Evolutionary conservation across 2,329 filamentous ascomycete genomes (phyloP), one percentile per base, ranked within the genome.

Genomic region (Emergomyces orientalis): DNA sequence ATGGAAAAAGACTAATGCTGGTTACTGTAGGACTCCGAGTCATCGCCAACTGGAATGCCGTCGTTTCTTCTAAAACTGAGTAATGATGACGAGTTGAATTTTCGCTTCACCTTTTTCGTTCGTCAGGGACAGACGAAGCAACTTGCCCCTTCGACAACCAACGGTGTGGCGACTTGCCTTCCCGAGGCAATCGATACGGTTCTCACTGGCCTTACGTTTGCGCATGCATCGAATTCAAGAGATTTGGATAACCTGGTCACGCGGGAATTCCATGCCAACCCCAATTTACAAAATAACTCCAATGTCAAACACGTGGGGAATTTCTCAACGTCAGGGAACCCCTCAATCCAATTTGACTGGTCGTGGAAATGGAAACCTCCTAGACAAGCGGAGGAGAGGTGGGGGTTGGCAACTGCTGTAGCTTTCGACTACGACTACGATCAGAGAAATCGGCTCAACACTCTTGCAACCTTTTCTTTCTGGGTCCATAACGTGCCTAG

Each of bases 361-460:
- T 87, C 88, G 8, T 99, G 94, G 94, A 94, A 88, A 80, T 99
- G 93, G 91, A 91, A 89, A 72, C 90, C 94, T 9, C 94, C 94
- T 45, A 96, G 91, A 80, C 71, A 79, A 17, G 78, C 79, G 19
- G 92, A 97, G 72, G 92, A 86, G 85, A 70, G 90, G 89, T 37
- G 91, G 91, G 63, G 94, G 94, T 54, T 99, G 94, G 91, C 72
- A 97, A 95, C 72, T 89, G 88, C 69, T 97, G 94, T 81, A 97
- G 91, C 74, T 97, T 99, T 77, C 88, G n/a, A n/a, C n/a, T n/a
- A 97, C 69, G 94, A 99, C 76, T 99, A 99, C 73, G 92, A 99
- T 76, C 89, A 94, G 72, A 86, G 93, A 68, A 94, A 99, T 77
- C 86, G 88, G 66, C 78, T 99, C 64, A 86, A 95, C 69, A 93